phyloP scores from a whole-genome alignment of 495 filamentous ascomycete species.

The Hypoxylon fuscum region DNA sequence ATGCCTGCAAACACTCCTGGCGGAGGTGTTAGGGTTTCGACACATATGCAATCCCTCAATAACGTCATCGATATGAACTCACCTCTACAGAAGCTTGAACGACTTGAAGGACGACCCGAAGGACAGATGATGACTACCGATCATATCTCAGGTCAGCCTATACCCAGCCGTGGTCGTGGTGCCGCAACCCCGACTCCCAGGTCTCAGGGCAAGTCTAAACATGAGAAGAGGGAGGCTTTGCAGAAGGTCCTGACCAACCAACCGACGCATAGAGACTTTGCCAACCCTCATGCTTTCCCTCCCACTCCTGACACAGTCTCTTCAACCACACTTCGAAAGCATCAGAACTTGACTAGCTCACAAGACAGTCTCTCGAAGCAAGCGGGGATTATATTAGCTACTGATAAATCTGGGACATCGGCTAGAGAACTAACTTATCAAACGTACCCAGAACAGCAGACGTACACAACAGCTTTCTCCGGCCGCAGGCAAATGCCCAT shows the following conservation, averaged over 20 bases:
- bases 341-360: slow-evolving; percentile 33
- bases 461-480: slow-evolving; percentile 40
- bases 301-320: slow-evolving; percentile 66
- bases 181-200: slow-evolving; percentile 32
- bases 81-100: slow-evolving; percentile 54
- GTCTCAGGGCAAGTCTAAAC: slow-evolving; percentile 43
- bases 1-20: slow-evolving; percentile 11
- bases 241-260: slow-evolving; percentile 52
- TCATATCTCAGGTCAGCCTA: slow-evolving; percentile 37
- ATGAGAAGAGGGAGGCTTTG: slow-evolving; percentile 54
- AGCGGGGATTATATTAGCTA: not conserved
- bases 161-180: slow-evolving; percentile 35
- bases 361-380: slow-evolving; percentile 41
- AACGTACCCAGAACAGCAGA: slow-evolving; percentile 27
- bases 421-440: slow-evolving; percentile 15
- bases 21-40: slow-evolving; percentile 30
- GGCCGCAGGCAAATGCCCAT: slow-evolving; percentile 30
- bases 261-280: slow-evolving; percentile 39
- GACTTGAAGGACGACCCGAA: slow-evolving; percentile 46
- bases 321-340: slow-evolving; percentile 56
- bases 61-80: slow-evolving; percentile 51
- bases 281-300: slow-evolving; percentile 50
- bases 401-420: slow-evolving; percentile 15
- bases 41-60: slow-evolving; percentile 53
- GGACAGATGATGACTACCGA: slow-evolving; percentile 26